Percentiles rank a stretch among this genome's conserved stretches.
Evolutionary conservation across 2,329 filamentous ascomycete genomes (phyloP).

Genomic region (Pyricularia sp.): DNA sequence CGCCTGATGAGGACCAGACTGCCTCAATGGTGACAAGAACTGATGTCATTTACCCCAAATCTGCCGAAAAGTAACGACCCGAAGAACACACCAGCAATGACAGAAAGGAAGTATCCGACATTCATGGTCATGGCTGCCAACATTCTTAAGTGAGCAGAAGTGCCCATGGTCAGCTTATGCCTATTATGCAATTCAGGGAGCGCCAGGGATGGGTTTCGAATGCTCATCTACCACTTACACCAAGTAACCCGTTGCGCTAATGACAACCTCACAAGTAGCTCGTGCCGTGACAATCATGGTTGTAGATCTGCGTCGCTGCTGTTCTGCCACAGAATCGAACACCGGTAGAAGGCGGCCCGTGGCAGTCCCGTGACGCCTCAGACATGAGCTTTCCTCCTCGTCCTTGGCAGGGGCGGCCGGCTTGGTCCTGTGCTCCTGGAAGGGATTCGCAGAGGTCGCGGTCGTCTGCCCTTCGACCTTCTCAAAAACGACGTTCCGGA

Average conservation of each 20-base stretch:
- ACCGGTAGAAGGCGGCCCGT: constrained; percentile 73
- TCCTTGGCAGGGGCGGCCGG: constrained; percentile 68
- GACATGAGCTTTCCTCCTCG: constrained; percentile 45
- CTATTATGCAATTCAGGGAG: neutral
- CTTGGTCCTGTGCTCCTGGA: constrained; percentile 56
- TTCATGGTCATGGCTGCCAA: constrained; percentile 83
- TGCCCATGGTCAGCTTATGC: neutral
- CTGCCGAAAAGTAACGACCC: constrained; percentile 75
- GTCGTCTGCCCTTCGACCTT: constrained; percentile 53
- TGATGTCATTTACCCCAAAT: constrained; percentile 26
- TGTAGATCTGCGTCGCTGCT: constrained; percentile 54
- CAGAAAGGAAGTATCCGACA: constrained; percentile 67
- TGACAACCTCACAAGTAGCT: constrained; percentile 59
- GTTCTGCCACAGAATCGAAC: constrained; percentile 59
- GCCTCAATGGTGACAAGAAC: neutral
- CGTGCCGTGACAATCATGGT: constrained; percentile 71
- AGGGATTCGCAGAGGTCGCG: constrained; percentile 64
- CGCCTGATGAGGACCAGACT: too few species aligned
- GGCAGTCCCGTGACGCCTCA: constrained; percentile 49
- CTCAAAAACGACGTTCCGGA: constrained; percentile 45
- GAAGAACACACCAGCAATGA: constrained; percentile 68
- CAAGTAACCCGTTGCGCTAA: constrained; percentile 72
- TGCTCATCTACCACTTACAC: constrained; percentile 54
- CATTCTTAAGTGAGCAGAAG: constrained; percentile 52
- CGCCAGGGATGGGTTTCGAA: too few species aligned